These are phyloP conservation scores for Trifolium dubium DNA, from an alignment of 306 rosid species.

Conservation along the genomic window DNA sequence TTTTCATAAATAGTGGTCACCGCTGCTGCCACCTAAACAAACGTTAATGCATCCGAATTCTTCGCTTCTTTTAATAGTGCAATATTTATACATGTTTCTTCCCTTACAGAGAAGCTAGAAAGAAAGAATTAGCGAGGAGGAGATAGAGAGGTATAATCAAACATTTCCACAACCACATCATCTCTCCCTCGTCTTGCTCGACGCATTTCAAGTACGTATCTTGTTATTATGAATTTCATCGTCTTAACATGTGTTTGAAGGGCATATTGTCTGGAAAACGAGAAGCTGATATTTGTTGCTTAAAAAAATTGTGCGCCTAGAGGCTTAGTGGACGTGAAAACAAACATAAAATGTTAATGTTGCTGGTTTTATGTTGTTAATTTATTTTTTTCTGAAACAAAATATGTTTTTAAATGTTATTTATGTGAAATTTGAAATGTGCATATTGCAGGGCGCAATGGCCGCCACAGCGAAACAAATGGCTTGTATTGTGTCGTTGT, in stretches of 20 bases:
- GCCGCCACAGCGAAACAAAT: slow-evolving; percentile 43
- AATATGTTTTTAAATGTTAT: not conserved
- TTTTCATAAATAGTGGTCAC: not conserved
- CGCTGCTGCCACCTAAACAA: not conserved
- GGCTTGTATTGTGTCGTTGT: slow-evolving; percentile 5
- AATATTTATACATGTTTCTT: slow-evolving; percentile 15
- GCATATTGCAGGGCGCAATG: slow-evolving; percentile 35
- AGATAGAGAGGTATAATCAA: not conserved
- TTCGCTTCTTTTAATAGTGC: not conserved
- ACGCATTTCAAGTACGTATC: slow-evolving; percentile 1
- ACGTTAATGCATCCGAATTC: not conserved
- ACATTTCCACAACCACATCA: not conserved
- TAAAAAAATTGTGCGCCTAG: too few species aligned
- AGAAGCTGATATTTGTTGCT: too few species aligned
- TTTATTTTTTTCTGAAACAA: too few species aligned
- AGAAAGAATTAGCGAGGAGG: not conserved
- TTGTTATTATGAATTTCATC: not conserved
- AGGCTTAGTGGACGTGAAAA: too few species aligned
- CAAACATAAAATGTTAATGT: too few species aligned
- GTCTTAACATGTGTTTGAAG: too few species aligned
- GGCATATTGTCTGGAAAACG: too few species aligned
- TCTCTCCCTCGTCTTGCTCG: not conserved
- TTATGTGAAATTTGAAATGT: not conserved
- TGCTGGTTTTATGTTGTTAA: not conserved
- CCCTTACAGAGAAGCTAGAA: not conserved